These are phyloP conservation scores for Botrytis porri DNA, from an alignment of 2,329 filamentous ascomycete species.

Conservation along the genomic window DNA sequence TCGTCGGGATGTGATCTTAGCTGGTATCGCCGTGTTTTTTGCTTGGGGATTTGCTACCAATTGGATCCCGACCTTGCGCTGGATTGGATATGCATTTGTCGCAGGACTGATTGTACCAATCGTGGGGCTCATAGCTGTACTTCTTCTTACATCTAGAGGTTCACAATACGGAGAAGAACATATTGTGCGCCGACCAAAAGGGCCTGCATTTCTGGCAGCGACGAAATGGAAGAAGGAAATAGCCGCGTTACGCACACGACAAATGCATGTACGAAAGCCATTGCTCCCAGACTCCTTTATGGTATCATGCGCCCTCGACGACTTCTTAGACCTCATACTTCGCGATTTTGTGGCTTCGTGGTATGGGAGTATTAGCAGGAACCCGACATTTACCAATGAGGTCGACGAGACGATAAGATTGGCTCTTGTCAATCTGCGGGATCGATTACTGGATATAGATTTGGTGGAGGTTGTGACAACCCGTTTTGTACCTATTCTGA, in stretches of 20 bases:
- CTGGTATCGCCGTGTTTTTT: slow-evolving; percentile 69
- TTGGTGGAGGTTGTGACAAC: slow-evolving; percentile 80
- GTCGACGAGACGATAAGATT: slow-evolving; percentile 77
- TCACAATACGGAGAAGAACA: slow-evolving; percentile 42
- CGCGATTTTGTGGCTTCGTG: slow-evolving; percentile 85
- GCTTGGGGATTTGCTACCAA: slow-evolving; percentile 84
- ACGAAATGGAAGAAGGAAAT: slow-evolving; percentile 69
- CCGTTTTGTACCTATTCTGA: slow-evolving; percentile 82
- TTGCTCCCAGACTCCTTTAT: slow-evolving; percentile 74
- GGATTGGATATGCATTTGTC: slow-evolving; percentile 79
- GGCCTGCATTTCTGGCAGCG: slow-evolving; percentile 58
- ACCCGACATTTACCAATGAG: slow-evolving; percentile 77
- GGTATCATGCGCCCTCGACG: slow-evolving; percentile 77
- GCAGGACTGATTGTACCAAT: slow-evolving; percentile 59
- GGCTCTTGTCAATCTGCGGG: slow-evolving; percentile 67
- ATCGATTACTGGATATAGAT: slow-evolving; percentile 72
- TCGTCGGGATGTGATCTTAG: slow-evolving; percentile 68
- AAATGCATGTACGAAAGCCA: slow-evolving; percentile 64
- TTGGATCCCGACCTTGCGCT: slow-evolving; percentile 80
- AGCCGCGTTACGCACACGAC: slow-evolving; percentile 60
- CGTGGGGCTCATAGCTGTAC: slow-evolving; percentile 54
- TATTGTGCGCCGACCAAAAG: slow-evolving; percentile 44
- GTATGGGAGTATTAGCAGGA: slow-evolving; percentile 83
- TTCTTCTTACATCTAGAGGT: slow-evolving; percentile 60
- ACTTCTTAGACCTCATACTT: slow-evolving; percentile 70